phyloP scores from a whole-genome alignment of 768 basidiomycete species.

The Lactarius trivialis region DNA sequence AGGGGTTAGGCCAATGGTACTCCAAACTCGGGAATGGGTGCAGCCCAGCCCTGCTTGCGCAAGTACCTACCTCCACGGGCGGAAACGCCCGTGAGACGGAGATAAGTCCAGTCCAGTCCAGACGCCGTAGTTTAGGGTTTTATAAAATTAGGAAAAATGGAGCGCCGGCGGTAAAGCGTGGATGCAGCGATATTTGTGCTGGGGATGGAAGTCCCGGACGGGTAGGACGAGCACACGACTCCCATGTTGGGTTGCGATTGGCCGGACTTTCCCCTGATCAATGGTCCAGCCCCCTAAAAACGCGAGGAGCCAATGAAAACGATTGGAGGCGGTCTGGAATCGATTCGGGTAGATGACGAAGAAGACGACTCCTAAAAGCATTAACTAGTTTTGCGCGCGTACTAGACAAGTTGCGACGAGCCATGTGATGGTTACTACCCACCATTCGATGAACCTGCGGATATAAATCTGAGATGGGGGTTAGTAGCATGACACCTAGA shows the following conservation, averaged over 20 bases:
- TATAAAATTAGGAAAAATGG: conserved; percentile 12
- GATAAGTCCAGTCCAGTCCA: conserved; percentile 18
- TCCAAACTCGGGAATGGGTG: conserved; percentile 11
- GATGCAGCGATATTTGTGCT: background rate
- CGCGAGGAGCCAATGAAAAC: background rate
- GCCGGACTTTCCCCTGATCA: conserved; percentile 1
- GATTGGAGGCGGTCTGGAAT: conserved; percentile 7
- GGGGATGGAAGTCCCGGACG: background rate
- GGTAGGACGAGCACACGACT: background rate
- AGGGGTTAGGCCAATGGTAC: background rate
- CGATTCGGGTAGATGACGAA: conserved; percentile 4
- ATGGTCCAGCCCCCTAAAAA: conserved; percentile 9
- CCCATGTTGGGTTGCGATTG: background rate
- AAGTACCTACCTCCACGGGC: background rate
- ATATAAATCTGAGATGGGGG: conserved; percentile 7
- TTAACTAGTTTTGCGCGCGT: background rate
- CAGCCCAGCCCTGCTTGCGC: conserved; percentile 12
- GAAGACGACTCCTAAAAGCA: background rate
- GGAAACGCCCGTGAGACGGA: conserved; percentile 16
- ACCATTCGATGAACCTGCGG: background rate
- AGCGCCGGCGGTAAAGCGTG: conserved; percentile 12
- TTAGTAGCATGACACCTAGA: conserved; percentile 11
- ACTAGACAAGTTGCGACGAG: background rate
- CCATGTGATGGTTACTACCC: conserved; percentile 3
- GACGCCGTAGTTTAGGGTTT: conserved; percentile 17